Evolutionary conservation across 2,329 filamentous ascomycete species (phyloP), one percentile per base, ranked within the genome.

Genomic region (Claviceps maximensis): DNA sequence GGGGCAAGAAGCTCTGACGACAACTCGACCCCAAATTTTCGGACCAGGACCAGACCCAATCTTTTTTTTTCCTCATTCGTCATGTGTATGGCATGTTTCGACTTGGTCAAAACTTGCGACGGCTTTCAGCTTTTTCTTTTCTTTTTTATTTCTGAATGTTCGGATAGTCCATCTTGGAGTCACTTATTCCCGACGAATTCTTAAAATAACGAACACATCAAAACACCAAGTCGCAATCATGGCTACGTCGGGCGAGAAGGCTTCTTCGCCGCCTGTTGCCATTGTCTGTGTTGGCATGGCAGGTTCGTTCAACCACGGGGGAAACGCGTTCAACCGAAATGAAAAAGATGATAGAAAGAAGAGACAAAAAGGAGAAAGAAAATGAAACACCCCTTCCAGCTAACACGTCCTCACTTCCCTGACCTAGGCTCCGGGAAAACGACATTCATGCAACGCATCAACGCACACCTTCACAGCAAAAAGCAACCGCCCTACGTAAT

Each of bases 391-490:
- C 2, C n/a, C 7, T 13, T 5, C 6, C 36, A 13, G 2, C 40
- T 21, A 21, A 42, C 40, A 21, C 40, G 15, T 9, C 40, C n/a
- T n/a, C 13, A 19, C 60, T n/a, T 13, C 19, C 60, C 54, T 21
- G n/a, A n/a, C 50, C 48, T 59, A 87, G 85, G 93, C 62, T 95
- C 89, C 17, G 93, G 93, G 63, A 98, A 98, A 75, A 98, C 93
- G n/a, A 98, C 94, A 0, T 98, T 98, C 66, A 97, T 98, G 91
- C 91, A 97, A 67, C 83, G 93, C 63, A 93, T 98, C 63, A 96
- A 96, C 68, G 86, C 91, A 1, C 80, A 98, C 66, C 83, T 98
- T 3, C 91, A 97, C 66, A 79, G 79, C 5, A 79, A 90, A 63
- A 81, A 84, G 54, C 79, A 84, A 19, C 83, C 89, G 1, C 93